These are phyloP conservation scores for Pythium rishiriense DNA, from an alignment of 352 stramenopile genomes.

Conservation along the genomic window DNA sequence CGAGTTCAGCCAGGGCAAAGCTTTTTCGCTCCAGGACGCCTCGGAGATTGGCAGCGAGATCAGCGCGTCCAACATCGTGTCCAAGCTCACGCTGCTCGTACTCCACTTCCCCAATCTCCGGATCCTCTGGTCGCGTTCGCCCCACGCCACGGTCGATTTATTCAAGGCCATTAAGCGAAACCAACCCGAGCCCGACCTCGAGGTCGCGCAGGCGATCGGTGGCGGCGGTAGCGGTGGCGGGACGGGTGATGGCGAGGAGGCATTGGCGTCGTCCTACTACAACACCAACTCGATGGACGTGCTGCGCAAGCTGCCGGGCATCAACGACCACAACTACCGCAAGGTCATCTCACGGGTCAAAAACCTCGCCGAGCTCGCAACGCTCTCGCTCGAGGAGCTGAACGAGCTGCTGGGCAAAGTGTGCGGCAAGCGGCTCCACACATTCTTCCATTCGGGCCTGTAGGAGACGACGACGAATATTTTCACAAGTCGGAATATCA, in stretches of 20 bases:
- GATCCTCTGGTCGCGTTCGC: conserved; percentile 94
- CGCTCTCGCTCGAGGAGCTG: conserved; percentile 62
- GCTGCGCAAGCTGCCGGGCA: conserved; percentile 94
- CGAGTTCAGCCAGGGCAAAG: conserved; percentile 91
- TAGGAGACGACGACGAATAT: too few relatives aligned
- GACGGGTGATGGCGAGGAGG: conserved; percentile 55
- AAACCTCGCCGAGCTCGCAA: conserved; percentile 77
- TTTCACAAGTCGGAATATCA: too few relatives aligned
- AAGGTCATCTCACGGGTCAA: conserved; percentile 69
- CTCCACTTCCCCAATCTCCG: conserved; percentile 94
- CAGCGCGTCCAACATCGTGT: conserved; percentile 90
- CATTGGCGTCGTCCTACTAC: conserved; percentile 63
- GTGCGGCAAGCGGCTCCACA: conserved; percentile 75
- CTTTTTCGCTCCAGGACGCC: conserved; percentile 85
- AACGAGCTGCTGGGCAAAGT: conserved; percentile 67
- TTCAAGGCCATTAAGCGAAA: conserved; percentile 85
- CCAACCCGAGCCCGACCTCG: conserved; percentile 84
- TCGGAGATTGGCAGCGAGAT: conserved; percentile 94
- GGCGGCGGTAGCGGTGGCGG: conserved; percentile 20
- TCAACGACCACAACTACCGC: conserved; percentile 93
- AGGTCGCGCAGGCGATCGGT: conserved; percentile 62
- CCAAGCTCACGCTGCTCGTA: conserved; percentile 94
- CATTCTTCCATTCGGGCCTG: conserved; percentile 75
- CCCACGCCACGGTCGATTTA: conserved; percentile 87
- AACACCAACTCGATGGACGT: conserved; percentile 94